Evolutionary conservation across 2,329 filamentous ascomycete species (phyloP).

Genomic region (Phialophora expanda): DNA sequence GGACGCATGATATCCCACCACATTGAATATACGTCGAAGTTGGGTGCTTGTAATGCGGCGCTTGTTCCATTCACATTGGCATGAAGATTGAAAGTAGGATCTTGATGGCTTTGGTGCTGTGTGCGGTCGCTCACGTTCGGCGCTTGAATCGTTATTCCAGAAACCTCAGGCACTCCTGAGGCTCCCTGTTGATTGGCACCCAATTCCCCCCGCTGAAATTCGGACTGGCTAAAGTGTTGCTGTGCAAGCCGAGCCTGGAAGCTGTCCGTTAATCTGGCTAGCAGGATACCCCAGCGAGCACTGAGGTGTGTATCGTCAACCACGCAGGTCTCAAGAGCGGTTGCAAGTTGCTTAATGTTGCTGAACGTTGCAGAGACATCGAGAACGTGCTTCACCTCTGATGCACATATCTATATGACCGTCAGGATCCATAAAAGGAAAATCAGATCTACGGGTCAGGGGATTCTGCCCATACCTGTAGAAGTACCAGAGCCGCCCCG

Average conservation of each 20-base stretch:
- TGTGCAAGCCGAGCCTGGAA: constrained; percentile 9
- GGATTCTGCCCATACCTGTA: constrained; percentile 8
- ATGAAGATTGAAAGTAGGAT: constrained; percentile 2
- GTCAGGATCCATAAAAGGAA: not conserved
- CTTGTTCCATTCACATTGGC: constrained; percentile 1
- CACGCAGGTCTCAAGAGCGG: constrained; percentile 9
- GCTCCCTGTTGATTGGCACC: not conserved
- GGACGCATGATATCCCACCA: constrained; percentile 14
- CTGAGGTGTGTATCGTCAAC: constrained; percentile 15
- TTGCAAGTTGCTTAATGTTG: constrained; percentile 3
- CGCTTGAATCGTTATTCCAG: not conserved
- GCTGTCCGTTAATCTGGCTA: constrained; percentile 7
- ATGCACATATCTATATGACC: not conserved
- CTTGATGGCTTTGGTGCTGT: constrained; percentile 7
- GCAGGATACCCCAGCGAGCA: constrained; percentile 6
- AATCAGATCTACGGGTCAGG: not conserved
- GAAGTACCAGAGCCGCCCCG: constrained; percentile 5
- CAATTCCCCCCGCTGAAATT: not conserved
- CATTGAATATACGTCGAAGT: constrained; percentile 10
- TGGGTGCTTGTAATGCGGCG: constrained; percentile 8
- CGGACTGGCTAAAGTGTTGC: not conserved
- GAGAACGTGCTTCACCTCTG: constrained; percentile 11
- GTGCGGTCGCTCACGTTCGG: constrained; percentile 2
- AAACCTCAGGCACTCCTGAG: constrained; percentile 4
- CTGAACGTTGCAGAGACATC: constrained; percentile 7